These are phyloP conservation scores for Tetradesmus obliquus DNA, from an alignment of 139 green algal species.

Conservation along the genomic window DNA sequence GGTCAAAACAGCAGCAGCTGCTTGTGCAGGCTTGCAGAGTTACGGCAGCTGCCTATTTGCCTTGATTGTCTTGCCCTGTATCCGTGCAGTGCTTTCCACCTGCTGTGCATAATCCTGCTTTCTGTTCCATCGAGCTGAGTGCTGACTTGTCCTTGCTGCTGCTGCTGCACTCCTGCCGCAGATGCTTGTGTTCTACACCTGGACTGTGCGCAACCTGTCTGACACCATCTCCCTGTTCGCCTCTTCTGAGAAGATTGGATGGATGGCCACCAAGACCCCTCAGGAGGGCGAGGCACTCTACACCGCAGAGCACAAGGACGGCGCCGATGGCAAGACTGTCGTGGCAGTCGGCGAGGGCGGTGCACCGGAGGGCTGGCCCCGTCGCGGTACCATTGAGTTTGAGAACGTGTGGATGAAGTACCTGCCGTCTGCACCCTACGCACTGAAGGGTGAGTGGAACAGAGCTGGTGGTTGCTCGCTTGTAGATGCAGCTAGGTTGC, in stretches of 20 bases:
- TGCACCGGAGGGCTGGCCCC: conserved; percentile 47
- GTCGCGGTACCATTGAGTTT: conserved; percentile 50
- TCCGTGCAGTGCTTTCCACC: too few relatives aligned
- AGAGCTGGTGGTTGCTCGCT: too few relatives aligned
- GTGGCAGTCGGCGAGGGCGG: background rate
- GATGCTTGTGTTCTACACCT: conserved; percentile 65
- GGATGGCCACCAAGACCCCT: conserved; percentile 60
- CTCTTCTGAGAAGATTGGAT: conserved; percentile 63
- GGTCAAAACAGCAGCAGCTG: too few relatives aligned
- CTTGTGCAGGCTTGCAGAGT: too few relatives aligned
- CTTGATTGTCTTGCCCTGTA: too few relatives aligned
- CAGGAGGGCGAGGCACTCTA: conserved; percentile 46
- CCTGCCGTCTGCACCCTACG: conserved; percentile 30
- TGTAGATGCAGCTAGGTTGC: too few relatives aligned
- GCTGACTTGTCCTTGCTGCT: background rate
- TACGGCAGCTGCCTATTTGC: too few relatives aligned
- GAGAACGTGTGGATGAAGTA: conserved; percentile 50
- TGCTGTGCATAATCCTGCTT: too few relatives aligned
- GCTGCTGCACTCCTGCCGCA: background rate
- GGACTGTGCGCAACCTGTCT: conserved; percentile 56
- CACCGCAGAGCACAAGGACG: background rate
- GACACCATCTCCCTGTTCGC: conserved; percentile 57
- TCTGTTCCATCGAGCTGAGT: too few relatives aligned
- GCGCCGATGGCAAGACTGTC: background rate
- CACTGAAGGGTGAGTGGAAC: conserved; percentile 39